phyloP scores from a whole-genome alignment of 805 yeast species.

The Wickerhamiella dianesei region DNA sequence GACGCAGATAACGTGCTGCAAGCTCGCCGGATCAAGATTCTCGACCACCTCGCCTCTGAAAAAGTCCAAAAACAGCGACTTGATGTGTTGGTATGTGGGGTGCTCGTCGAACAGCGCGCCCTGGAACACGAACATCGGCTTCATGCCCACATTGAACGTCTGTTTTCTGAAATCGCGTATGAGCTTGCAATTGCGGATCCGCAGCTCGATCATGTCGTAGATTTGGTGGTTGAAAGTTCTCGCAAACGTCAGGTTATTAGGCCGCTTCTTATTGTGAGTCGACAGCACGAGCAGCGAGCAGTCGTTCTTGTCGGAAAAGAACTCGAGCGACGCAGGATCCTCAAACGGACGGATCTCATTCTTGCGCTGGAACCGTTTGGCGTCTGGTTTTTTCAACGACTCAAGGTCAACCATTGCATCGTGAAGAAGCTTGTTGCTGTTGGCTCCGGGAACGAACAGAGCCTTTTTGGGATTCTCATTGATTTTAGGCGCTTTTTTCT shows the following conservation, averaged over 20 bases:
- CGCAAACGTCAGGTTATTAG: conserved; percentile 74
- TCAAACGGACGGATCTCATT: conserved; percentile 89
- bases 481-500: conserved; percentile 73
- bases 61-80: conserved; percentile 81
- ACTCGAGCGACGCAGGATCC: conserved; percentile 71
- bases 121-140: conserved; percentile 87
- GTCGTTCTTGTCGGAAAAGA: conserved; percentile 91
- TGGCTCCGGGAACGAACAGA: conserved; percentile 79
- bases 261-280: conserved; percentile 78
- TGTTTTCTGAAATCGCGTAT: conserved; percentile 65
- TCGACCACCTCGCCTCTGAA: conserved; percentile 76
- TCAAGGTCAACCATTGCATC: conserved; percentile 81
- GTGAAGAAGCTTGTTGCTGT: conserved; percentile 64
- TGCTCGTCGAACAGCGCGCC: conserved; percentile 85
- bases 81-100: conserved; percentile 72
- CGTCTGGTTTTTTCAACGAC: conserved; percentile 81
- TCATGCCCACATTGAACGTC: conserved; percentile 78
- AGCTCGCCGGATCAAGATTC: conserved; percentile 84
- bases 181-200: conserved; percentile 47
- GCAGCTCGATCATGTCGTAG: conserved; percentile 87
- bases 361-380: conserved; percentile 75
- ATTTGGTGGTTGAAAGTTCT: conserved; percentile 84
- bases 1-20: conserved; percentile 78
- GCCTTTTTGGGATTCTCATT: conserved; percentile 86
- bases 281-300: conserved; percentile 69